Conservation (phyloP, 306 rosid species). For the Prunus mira region DNA sequence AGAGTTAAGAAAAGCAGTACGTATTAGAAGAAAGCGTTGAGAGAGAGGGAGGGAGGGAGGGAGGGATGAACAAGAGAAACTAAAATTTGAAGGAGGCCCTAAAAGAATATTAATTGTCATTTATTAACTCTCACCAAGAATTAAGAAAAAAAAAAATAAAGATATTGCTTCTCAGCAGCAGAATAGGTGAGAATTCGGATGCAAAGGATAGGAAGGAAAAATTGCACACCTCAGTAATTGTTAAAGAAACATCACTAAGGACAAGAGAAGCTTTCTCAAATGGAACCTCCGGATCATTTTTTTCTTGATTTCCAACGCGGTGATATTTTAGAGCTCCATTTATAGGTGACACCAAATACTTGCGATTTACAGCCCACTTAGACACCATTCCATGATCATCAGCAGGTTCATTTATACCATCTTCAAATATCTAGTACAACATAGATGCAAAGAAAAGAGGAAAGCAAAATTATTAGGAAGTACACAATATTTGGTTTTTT, state of each 20-base stretch:
- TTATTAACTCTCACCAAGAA: not conserved
- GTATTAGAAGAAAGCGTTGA: not conserved
- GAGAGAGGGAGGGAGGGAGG: no score
- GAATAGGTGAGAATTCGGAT: not conserved
- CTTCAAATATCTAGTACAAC: constrained; percentile 79
- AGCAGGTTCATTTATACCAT: constrained; percentile 74
- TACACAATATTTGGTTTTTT: not conserved
- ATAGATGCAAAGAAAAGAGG: constrained; percentile 20
- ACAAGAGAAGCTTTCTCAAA: constrained; percentile 82
- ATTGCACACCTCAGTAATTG: constrained; percentile 70
- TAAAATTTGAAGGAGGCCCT: not conserved
- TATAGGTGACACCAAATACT: constrained; percentile 84
- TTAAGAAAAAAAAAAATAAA: not conserved
- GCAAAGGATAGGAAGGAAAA: not conserved
- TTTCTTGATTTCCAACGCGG: constrained; percentile 94
- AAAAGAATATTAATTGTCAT: not conserved
- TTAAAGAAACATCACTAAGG: constrained; percentile 78
- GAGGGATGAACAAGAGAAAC: not conserved
- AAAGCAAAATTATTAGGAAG: constrained; percentile 8
- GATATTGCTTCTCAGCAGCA: not conserved
- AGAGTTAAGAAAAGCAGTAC: not conserved
- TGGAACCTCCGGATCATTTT: constrained; percentile 76
- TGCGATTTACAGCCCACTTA: constrained; percentile 76
- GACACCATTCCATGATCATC: constrained; percentile 43
- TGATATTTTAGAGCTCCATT: constrained; percentile 83